Percentiles rank a stretch among this genome's conserved stretches.
These are phyloP conservation scores for Fusarium nematophilum DNA, from an alignment of 2,329 filamentous ascomycete genomes.

Conservation along the genomic window DNA sequence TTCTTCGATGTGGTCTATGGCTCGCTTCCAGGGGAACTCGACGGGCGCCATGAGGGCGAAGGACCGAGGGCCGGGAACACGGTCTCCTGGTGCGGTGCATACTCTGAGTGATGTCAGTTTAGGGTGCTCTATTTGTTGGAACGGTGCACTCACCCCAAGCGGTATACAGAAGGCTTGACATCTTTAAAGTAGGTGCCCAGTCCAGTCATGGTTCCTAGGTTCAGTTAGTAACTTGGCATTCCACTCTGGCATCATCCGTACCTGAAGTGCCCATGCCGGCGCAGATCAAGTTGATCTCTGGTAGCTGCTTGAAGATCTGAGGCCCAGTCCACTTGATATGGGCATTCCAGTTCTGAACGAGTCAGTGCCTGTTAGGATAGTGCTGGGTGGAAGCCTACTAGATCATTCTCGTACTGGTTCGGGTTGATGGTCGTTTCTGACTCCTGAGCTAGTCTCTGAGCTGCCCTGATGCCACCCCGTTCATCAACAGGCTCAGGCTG, in stretches of 20 bases:
- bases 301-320: constrained; percentile 66
- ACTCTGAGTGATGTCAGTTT: constrained; percentile 52
- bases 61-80: constrained; percentile 68
- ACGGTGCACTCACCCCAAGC: constrained; percentile 44
- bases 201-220: constrained; percentile 58
- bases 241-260: constrained; percentile 46
- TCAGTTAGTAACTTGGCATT: neutral
- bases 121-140: rapidly evolving
- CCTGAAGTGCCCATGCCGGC: constrained; percentile 68
- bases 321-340: constrained; percentile 70
- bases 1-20: constrained; percentile 67
- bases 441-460: constrained; percentile 54
- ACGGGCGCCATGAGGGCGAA: constrained; percentile 61
- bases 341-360: constrained; percentile 60
- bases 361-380: neutral
- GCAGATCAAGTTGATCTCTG: constrained; percentile 66
- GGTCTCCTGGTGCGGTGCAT: constrained; percentile 66
- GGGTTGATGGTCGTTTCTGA: constrained; percentile 61
- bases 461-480: constrained; percentile 64
- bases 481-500: constrained; percentile 66
- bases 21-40: constrained; percentile 67
- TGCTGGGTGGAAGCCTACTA: constrained; percentile 31
- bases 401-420: constrained; percentile 67
- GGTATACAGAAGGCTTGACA: constrained; percentile 59
- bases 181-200: constrained; percentile 62